Conservation (phyloP, 495 filamentous ascomycete species). For the Penicillium salamii region DNA sequence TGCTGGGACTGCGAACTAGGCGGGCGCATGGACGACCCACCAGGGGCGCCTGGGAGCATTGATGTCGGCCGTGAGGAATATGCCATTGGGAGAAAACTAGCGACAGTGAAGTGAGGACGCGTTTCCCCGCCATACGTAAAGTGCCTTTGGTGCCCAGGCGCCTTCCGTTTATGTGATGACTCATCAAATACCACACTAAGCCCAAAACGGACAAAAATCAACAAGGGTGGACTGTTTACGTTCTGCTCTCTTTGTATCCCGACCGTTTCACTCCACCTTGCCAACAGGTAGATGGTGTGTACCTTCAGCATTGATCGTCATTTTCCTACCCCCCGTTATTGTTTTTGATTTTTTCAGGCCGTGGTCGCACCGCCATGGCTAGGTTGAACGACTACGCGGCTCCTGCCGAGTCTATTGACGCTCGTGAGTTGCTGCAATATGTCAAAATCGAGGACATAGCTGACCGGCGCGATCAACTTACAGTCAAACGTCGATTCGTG, state of each 20-base stretch:
- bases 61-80: conserved; percentile 51
- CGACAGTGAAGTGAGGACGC: background rate
- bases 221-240: conserved; percentile 30
- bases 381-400: conserved; percentile 79
- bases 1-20: conserved; percentile 52
- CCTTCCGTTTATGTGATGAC: background rate
- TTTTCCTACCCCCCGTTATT: background rate
- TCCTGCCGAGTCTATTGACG: conserved; percentile 72
- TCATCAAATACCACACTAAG: conserved; percentile 17
- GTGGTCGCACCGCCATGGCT: conserved; percentile 61
- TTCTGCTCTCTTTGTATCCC: conserved; percentile 3
- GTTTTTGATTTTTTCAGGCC: background rate
- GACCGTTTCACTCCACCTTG: background rate
- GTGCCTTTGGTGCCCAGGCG: background rate
- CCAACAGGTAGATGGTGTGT: background rate
- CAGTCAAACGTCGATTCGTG: conserved; percentile 83
- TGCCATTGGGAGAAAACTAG: conserved; percentile 44
- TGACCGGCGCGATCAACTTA: background rate
- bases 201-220: conserved; percentile 40
- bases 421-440: conserved; percentile 54
- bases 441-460: background rate
- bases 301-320: background rate
- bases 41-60: conserved; percentile 32
- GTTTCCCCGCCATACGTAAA: conserved; percentile 1
- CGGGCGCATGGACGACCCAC: conserved; percentile 32